A percentile compares a stretch with the other conserved stretches of the same genome.
Evolutionary conservation across 1,139 yeast genomes (phyloP).

Genomic region (Wickerhamomyces sp.): DNA sequence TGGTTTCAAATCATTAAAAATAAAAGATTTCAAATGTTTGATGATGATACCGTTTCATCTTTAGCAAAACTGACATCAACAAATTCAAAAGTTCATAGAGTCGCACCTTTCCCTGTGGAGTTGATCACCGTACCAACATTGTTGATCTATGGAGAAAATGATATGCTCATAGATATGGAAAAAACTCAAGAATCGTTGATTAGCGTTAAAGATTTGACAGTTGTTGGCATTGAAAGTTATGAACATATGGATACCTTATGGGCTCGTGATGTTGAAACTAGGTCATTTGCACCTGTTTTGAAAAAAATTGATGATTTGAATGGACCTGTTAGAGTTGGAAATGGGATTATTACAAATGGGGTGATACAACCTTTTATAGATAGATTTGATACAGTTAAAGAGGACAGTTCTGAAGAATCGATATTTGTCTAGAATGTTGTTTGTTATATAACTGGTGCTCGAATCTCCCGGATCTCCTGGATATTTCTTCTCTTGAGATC

Average conservation of each 20-base stretch:
- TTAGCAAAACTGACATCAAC: conserved; percentile 14
- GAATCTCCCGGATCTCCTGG: conserved; percentile 49
- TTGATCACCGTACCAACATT: conserved; percentile 60
- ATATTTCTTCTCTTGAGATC: conserved; percentile 57
- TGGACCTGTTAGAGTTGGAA: conserved; percentile 4
- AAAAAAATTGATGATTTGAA: conserved; percentile 11
- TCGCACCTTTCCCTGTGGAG: conserved; percentile 54
- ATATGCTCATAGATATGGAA: conserved; percentile 76
- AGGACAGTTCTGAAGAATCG: conserved; percentile 6
- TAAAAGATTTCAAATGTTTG: conserved; percentile 74
- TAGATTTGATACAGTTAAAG: too few species aligned
- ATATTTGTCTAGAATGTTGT: conserved; percentile 5
- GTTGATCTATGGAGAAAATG: conserved; percentile 68
- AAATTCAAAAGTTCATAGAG: conserved; percentile 36
- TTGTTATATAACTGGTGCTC: too few species aligned
- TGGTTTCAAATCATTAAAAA: conserved; percentile 86
- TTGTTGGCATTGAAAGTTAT: conserved; percentile 43
- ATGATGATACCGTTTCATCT: conserved; percentile 38
- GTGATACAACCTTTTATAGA: conserved; percentile 1
- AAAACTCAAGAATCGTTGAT: conserved; percentile 50
- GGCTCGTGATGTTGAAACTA: conserved; percentile 60
- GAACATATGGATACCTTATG: conserved; percentile 85
- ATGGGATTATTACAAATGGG: conserved; percentile 1
- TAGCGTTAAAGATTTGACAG: conserved; percentile 39
- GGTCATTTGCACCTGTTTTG: conserved; percentile 33